Conservation (phyloP, 495 filamentous ascomycete genomes). For the Tetracladium marchalianum region DNA sequence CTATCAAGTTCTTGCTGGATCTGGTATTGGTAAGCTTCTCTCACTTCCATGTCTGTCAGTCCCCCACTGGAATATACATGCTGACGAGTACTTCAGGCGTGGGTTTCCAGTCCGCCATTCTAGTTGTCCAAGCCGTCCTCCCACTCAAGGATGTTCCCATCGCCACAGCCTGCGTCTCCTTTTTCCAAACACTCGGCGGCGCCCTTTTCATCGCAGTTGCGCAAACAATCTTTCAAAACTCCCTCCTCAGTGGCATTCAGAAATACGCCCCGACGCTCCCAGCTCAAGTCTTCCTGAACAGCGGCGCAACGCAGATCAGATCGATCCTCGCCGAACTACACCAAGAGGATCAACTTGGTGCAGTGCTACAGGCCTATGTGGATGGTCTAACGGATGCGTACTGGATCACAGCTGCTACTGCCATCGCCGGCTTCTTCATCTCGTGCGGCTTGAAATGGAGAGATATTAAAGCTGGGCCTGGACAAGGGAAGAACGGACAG, state of each 20-base stretch:
- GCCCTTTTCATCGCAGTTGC: conserved; percentile 54
- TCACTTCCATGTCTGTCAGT: not conserved
- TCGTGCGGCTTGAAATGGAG: conserved; percentile 33
- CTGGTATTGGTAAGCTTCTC: conserved; percentile 5
- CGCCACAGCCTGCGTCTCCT: conserved; percentile 18
- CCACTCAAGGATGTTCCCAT: conserved; percentile 12
- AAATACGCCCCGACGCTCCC: conserved; percentile 10
- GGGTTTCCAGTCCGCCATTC: conserved; percentile 12
- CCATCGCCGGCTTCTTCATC: conserved; percentile 27
- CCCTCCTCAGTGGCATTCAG: conserved; percentile 5
- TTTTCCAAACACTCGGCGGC: conserved; percentile 41
- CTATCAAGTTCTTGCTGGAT: conserved; percentile 29
- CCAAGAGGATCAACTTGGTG: conserved; percentile 18
- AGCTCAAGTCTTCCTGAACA: conserved; percentile 28
- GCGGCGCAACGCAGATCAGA: conserved; percentile 31
- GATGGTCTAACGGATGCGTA: conserved; percentile 31
- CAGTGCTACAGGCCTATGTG: conserved; percentile 34
- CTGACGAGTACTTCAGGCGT: not conserved
- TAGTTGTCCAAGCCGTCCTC: conserved; percentile 16
- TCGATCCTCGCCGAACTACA: conserved; percentile 22
- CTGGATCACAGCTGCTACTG: conserved; percentile 33
- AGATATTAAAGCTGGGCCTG: conserved; percentile 31
- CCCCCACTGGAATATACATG: not conserved
- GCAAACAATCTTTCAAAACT: conserved; percentile 50
- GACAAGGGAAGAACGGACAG: conserved; percentile 1